Percentiles rank a stretch among this genome's conserved stretches.
These are phyloP conservation scores for Lecanosticta acicola DNA, from an alignment of 2,329 filamentous ascomycete species.

Conservation along the genomic window DNA sequence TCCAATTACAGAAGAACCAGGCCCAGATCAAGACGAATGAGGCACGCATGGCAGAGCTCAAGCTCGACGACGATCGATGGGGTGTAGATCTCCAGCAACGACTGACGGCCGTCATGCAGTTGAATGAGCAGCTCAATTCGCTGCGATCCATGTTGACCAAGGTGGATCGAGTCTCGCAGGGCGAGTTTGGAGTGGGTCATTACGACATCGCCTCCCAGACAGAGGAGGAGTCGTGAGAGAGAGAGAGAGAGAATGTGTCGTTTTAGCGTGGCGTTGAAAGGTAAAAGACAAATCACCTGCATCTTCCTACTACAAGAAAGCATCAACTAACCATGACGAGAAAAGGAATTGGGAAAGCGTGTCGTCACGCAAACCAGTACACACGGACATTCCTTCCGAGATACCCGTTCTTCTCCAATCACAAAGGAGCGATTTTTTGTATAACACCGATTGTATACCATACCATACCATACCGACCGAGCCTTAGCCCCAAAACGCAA, in stretches of 20 bases:
- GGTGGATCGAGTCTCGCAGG: constrained; percentile 11
- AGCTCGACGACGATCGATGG: constrained; percentile 8
- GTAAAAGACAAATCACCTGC: background rate
- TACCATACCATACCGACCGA: no score
- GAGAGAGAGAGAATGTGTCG: background rate
- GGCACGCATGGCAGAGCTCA: constrained; percentile 15
- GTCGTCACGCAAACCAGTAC: no score
- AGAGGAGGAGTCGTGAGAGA: background rate
- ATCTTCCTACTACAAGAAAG: background rate
- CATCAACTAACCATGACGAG: background rate
- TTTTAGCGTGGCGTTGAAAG: constrained; percentile 1
- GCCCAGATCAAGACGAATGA: constrained; percentile 19
- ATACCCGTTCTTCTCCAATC: no score
- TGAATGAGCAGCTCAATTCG: constrained; percentile 15
- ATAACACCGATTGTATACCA: no score
- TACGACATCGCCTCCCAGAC: background rate
- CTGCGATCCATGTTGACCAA: constrained; percentile 13
- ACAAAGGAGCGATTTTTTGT: no score
- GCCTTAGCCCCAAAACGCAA: background rate
- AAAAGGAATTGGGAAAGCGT: no score
- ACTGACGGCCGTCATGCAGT: constrained; percentile 12
- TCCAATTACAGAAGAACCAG: constrained; percentile 16
- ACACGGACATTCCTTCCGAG: no score
- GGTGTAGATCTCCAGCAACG: constrained; percentile 9
- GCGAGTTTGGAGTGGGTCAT: constrained; percentile 8